Evolutionary conservation across 148 eudicot genomes (phyloP), one percentile per base, ranked within the genome.

Genomic region (Beta vulgaris): DNA sequence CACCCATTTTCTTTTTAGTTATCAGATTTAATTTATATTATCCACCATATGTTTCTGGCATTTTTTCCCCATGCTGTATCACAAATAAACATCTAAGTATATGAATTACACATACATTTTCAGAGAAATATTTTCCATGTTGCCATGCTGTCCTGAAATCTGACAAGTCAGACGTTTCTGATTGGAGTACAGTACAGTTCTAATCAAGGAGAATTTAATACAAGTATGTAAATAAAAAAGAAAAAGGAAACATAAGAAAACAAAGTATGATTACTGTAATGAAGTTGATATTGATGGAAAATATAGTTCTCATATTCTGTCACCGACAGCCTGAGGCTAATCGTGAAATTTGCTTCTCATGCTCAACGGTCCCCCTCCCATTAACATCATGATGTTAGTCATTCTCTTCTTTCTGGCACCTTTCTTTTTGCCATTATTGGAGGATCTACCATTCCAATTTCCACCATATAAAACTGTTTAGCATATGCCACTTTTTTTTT

Each of bases 271-370:
- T 44, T 48, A 29, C 60, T 73, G 68, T 43, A 21, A 73, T 42
- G 76, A 73, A 73, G 23, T 46, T 43, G 57, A 60, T 19, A 26
- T 12, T 23, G 61, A 34, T 12, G 40, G 43, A 35, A 64, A 49
- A 34, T 12, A 25, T 75, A 49, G 49, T 51, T 35, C 49, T 60
- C 40, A n/a, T 48, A 15, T 31, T 63, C n/a, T 58, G 57, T 46
- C 71, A 65, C 77, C 77, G 77, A 65, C 77, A 75, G 62, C 25
- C 63, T 32, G 31, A 67, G 65, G 23, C 29, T 40, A 76, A 29
- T 67, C 40, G 42, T 75, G 39, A 67, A 48, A 32, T 48, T 48
- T 34, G 35, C 62, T 36, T 62, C 32, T 75, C 51, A 49, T 44
- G 15, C 61, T 7, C 14, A 19, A 28, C n/a, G 60, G 62, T 12